Base-by-base conservation (phyloP, 164 flowering plant species). In the Vitis labrusca region DNA sequence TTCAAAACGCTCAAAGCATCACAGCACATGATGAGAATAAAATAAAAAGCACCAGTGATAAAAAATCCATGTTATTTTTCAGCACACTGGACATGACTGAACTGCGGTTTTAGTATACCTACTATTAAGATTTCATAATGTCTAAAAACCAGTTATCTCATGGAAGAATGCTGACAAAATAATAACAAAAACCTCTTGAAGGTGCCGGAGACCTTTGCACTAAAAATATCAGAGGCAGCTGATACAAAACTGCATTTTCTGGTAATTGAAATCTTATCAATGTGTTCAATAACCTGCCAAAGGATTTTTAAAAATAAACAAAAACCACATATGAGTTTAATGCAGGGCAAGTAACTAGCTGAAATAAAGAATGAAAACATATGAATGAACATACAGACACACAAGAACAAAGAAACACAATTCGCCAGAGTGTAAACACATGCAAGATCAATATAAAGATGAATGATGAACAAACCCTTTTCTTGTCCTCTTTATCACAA, bases 151-250 rank as follows among this genome's bases (percentile, higher is more conserved):
- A 48, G n/a, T 15, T 65, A 52, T 3, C 32, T n/a, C 29, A 56
- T 10, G 14, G 10, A 30, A 52, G 14, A 29, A 10, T n/a, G 29
- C 8, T 51, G 10, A 27, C 14, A 12, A 52, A 9, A 30, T 8
- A 44, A 58, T 52, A 73, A 70, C 14, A 51, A 66, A 70, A 66
- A 94, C 98, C 98, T 92, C 78, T 89, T 94, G 74, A 94, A 88
- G 82, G 97, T 89, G 74, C 98, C 97, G 51, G 98, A 94, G 70
- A 94, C 72, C 80, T 94, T 94, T 65, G 97, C 94, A 59, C 79
- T 78, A 56, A 94, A 94, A 47, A 92, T 88, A 76, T 92, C 95
- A 67, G 70, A 1, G 14, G 97, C 97, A 68, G 91, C 91, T 67
- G 92, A 83, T 32, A 91, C 66, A 69, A 92, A 94, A 81, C 85